A percentile compares a stretch with the other conserved stretches of the same genome.
These are phyloP conservation scores for Myxozyma neotropica DNA, from an alignment of 805 yeast species.

Conservation along the genomic window DNA sequence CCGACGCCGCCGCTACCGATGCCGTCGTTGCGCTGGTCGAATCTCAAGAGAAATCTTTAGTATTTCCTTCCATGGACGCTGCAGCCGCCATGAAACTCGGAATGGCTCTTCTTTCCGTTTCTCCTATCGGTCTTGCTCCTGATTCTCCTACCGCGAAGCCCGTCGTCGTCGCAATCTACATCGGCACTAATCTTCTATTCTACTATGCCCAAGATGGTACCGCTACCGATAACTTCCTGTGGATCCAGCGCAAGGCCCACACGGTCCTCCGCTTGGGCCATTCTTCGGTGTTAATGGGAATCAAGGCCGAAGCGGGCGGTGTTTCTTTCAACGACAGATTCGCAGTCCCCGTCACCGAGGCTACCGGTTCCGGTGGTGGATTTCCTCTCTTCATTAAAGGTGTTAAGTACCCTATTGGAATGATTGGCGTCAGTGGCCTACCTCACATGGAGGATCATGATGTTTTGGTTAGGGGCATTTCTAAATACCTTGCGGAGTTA, in stretches of 20 bases:
- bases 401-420: constrained; percentile 22
- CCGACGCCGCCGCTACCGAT: background rate
- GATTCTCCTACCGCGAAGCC: constrained; percentile 13
- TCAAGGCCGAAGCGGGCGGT: constrained; percentile 6
- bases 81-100: constrained; percentile 25
- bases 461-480: constrained; percentile 14
- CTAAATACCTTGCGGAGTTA: constrained; percentile 10
- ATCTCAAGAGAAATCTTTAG: constrained; percentile 20
- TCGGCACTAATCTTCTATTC: constrained; percentile 25
- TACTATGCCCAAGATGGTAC: constrained; percentile 31
- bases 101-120: constrained; percentile 14
- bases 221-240: constrained; percentile 25
- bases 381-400: constrained; percentile 24
- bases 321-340: constrained; percentile 4
- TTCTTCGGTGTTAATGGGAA: constrained; percentile 18
- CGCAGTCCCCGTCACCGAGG: constrained; percentile 12
- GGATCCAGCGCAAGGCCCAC: constrained; percentile 29
- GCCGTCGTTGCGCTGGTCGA: constrained; percentile 5
- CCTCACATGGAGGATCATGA: constrained; percentile 25
- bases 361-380: constrained; percentile 26
- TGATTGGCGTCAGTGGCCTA: constrained; percentile 26
- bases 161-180: constrained; percentile 24
- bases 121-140: constrained; percentile 19
- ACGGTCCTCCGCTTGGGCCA: constrained; percentile 32
- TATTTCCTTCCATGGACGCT: constrained; percentile 20